Evolutionary conservation across 768 basidiomycete genomes (phyloP).

Genomic region (Boletus rubescentipes): DNA sequence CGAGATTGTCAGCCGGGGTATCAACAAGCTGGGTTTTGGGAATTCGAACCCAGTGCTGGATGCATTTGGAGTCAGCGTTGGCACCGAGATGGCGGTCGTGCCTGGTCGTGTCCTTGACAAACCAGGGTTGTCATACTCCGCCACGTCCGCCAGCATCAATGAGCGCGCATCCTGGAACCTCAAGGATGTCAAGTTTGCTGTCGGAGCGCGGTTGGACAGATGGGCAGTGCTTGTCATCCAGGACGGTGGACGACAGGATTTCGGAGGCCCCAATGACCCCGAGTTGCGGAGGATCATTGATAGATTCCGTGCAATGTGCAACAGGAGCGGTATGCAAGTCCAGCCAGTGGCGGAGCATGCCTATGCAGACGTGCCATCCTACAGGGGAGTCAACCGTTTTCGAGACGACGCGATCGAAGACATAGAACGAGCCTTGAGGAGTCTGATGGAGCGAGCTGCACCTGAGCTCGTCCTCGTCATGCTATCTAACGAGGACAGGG

Average conservation of each 20-base stretch:
- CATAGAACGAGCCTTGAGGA: neutral
- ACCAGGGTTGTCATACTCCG: constrained; percentile 43
- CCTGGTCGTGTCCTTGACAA: constrained; percentile 50
- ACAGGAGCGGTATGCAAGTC: constrained; percentile 60
- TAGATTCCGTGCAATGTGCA: constrained; percentile 63
- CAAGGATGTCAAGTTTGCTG: constrained; percentile 53
- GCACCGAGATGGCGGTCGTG: constrained; percentile 50
- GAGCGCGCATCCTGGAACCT: constrained; percentile 52
- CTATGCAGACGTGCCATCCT: constrained; percentile 30
- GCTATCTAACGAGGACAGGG: constrained; percentile 46
- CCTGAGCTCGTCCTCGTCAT: constrained; percentile 41
- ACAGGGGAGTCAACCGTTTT: constrained; percentile 43
- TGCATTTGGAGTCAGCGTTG: constrained; percentile 45
- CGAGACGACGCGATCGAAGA: constrained; percentile 47
- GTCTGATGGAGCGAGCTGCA: neutral
- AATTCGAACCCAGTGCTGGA: constrained; percentile 32
- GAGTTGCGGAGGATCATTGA: constrained; percentile 40
- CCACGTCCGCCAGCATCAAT: constrained; percentile 31
- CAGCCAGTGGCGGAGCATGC: constrained; percentile 24
- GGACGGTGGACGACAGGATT: constrained; percentile 57
- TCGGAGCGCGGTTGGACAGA: constrained; percentile 51
- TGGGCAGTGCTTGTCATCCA: constrained; percentile 71
- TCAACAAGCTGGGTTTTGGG: constrained; percentile 42
- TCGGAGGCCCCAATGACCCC: constrained; percentile 48
- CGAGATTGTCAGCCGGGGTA: constrained; percentile 42